phyloP scores from a whole-genome alignment of 495 filamentous ascomycete genomes.

The Xylaria telfairii region DNA sequence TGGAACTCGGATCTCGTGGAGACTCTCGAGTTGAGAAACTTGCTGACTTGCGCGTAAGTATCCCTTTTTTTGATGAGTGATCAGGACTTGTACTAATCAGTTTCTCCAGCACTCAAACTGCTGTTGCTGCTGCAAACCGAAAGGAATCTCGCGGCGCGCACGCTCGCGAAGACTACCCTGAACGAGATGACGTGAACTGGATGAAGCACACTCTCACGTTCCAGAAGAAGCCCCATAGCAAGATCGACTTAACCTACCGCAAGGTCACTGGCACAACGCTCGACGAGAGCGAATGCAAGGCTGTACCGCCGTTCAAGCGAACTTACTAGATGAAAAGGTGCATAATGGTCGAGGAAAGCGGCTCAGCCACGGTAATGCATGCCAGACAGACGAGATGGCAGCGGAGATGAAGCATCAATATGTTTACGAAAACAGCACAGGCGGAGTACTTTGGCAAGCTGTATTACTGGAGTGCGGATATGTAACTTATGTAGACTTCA shows the following conservation, averaged over 20 bases:
- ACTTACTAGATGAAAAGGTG: constrained; percentile 63
- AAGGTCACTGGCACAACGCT: constrained; percentile 77
- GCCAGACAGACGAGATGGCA: constrained; percentile 1
- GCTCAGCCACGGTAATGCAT: constrained; percentile 1
- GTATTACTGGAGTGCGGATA: constrained; percentile 26
- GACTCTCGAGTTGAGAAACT: constrained; percentile 90
- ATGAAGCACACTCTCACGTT: constrained; percentile 98
- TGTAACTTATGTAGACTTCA: constrained; percentile 38
- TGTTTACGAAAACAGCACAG: constrained; percentile 23
- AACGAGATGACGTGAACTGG: constrained; percentile 92
- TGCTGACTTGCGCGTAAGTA: constrained; percentile 91
- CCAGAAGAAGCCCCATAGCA: constrained; percentile 86
- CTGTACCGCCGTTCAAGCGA: constrained; percentile 88
- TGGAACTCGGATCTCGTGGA: constrained; percentile 98
- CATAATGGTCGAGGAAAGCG: background rate
- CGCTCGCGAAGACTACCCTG: constrained; percentile 92
- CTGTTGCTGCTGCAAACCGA: constrained; percentile 79
- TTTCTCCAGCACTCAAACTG: constrained; percentile 73
- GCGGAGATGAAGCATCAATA: constrained; percentile 16
- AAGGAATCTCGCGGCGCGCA: constrained; percentile 96
- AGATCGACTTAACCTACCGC: constrained; percentile 79
- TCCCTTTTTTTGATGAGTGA: background rate
- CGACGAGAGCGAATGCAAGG: constrained; percentile 88
- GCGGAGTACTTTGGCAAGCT: constrained; percentile 20
- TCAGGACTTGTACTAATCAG: constrained; percentile 28